These are phyloP conservation scores for Strobilomyces dryophilus DNA, from an alignment of 768 basidiomycete genomes.

Conservation along the genomic window DNA sequence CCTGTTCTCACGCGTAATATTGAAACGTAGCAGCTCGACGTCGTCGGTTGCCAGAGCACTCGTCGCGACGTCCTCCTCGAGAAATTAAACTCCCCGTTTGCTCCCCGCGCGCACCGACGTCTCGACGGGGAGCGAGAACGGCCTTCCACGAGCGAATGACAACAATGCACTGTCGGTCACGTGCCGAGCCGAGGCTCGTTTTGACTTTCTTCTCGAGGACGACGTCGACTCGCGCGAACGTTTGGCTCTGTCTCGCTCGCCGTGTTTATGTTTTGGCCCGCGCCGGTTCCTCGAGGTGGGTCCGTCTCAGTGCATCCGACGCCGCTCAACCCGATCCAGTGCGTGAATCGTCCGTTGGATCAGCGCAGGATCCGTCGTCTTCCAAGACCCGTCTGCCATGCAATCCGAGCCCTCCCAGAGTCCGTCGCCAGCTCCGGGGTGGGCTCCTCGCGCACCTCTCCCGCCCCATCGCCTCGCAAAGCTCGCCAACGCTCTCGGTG, in stretches of 20 bases:
- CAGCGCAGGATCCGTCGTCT: conserved; percentile 2
- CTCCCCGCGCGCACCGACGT: too few relatives aligned
- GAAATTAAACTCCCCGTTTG: too few relatives aligned
- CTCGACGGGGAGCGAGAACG: too few relatives aligned
- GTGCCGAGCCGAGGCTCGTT: conserved; percentile 16
- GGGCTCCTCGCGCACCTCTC: conserved; percentile 66
- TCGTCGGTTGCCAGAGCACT: conserved; percentile 14
- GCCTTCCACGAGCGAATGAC: too few relatives aligned
- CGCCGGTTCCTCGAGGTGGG: conserved; percentile 10
- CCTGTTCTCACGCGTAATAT: conserved; percentile 18
- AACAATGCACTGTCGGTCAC: conserved; percentile 3
- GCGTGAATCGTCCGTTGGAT: neutral
- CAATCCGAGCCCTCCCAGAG: conserved; percentile 10
- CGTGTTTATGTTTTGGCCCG: neutral
- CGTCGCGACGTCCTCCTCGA: conserved; percentile 2
- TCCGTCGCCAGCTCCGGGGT: conserved; percentile 23
- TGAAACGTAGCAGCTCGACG: too few relatives aligned
- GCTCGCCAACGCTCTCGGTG: conserved; percentile 81
- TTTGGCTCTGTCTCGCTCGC: neutral
- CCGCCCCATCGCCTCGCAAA: conserved; percentile 76
- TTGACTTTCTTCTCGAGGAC: conserved; percentile 8
- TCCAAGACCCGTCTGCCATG: conserved; percentile 6
- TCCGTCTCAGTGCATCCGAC: neutral
- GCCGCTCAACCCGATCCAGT: neutral
- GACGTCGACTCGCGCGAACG: too few relatives aligned